Percentiles rank a stretch among this genome's conserved stretches.
phyloP scores from a whole-genome alignment of 495 filamentous ascomycete genomes.

The Gamarada debralockiae region DNA sequence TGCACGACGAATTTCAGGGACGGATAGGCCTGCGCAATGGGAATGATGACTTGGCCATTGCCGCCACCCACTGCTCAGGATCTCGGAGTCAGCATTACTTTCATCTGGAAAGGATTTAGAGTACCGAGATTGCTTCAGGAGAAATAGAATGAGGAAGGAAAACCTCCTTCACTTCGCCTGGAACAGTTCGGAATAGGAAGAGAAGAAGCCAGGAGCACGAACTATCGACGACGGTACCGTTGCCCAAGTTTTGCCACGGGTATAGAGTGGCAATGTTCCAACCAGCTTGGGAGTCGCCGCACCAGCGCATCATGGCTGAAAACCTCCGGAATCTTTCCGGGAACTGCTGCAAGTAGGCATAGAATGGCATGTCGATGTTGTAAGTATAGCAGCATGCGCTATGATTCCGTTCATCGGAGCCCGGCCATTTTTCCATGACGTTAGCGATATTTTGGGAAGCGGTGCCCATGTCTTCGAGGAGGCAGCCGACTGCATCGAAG shows the following conservation, averaged over 20 bases:
- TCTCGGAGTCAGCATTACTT: conserved; percentile 24
- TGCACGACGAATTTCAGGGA: conserved; percentile 26
- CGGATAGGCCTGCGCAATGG: conserved; percentile 25
- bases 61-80: conserved; percentile 33
- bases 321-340: too few species aligned
- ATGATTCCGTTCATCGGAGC: conserved; percentile 24
- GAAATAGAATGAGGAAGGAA: too few species aligned
- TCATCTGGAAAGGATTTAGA: background rate
- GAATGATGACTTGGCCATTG: conserved; percentile 23
- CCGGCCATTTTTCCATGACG: conserved; percentile 22
- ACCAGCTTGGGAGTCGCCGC: too few species aligned
- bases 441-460: conserved; percentile 18
- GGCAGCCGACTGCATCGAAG: background rate
- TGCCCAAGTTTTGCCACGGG: too few species aligned
- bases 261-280: too few species aligned
- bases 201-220: too few species aligned
- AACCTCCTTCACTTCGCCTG: too few species aligned
- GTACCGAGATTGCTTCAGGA: too few species aligned
- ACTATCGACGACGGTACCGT: too few species aligned
- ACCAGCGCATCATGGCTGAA: too few species aligned
- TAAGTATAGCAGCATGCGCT: background rate
- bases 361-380: conserved; percentile 15
- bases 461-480: conserved; percentile 11
- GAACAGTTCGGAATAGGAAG: too few species aligned
- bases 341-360: too few species aligned